These are phyloP conservation scores for Rhizoctonia solani DNA, from an alignment of 1,284 basidiomycete species.

Conservation along the genomic window DNA sequence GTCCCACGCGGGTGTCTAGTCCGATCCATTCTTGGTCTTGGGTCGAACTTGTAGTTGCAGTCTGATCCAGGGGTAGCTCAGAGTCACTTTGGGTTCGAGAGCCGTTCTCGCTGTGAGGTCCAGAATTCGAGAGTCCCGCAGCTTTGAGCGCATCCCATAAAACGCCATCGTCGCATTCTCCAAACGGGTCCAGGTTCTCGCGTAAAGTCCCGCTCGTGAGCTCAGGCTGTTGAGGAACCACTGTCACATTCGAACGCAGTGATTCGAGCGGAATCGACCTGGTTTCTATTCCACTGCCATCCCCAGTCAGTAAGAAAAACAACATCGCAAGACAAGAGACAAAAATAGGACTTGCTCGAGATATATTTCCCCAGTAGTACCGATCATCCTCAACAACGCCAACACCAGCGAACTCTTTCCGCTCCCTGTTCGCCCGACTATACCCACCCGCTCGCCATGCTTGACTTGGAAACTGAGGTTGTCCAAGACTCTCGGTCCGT, in stretches of 20 bases:
- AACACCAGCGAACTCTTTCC: conserved; percentile 62
- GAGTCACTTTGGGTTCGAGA: no score
- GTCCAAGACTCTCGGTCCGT: conserved; percentile 57
- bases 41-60: no score
- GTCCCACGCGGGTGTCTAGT: conserved; percentile 44
- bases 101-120: no score
- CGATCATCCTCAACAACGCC: conserved; percentile 53
- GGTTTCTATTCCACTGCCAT: conserved; percentile 42
- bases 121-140: conserved; percentile 33
- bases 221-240: conserved; percentile 36
- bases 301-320: not conserved
- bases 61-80: no score
- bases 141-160: conserved; percentile 32
- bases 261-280: conserved; percentile 63
- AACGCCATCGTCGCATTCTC: conserved; percentile 36
- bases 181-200: conserved; percentile 38
- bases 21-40: conserved; percentile 34
- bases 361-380: conserved; percentile 57
- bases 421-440: conserved; percentile 74
- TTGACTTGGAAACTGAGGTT: conserved; percentile 59
- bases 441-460: conserved; percentile 64
- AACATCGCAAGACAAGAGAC: not conserved
- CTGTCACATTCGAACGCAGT: conserved; percentile 51
- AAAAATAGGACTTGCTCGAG: conserved; percentile 44
- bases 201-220: conserved; percentile 36